Conservation (phyloP, 257 asterid species). For the Ligustrum vulgare region DNA sequence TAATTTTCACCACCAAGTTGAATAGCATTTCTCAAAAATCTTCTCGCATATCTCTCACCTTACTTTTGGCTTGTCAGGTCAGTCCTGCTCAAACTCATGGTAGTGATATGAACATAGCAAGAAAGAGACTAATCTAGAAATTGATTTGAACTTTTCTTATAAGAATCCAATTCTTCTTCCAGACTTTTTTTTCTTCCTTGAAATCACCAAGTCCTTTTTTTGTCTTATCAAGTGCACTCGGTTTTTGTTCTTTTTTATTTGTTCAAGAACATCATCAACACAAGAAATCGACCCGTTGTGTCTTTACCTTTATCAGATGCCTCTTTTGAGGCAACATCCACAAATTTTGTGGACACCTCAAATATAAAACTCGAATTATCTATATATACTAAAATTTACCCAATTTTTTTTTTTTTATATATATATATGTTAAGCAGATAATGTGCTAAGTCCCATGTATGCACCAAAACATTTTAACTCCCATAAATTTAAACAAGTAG, state of each 20-base stretch:
- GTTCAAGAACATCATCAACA: slow-evolving; percentile 87
- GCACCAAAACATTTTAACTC: too few species aligned
- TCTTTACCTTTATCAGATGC: slow-evolving; percentile 65
- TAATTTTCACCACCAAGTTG: too few species aligned
- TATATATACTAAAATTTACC: too few species aligned
- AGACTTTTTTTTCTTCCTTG: slow-evolving; percentile 84
- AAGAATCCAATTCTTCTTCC: slow-evolving; percentile 89
- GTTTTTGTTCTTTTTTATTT: slow-evolving; percentile 85
- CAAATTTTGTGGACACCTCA: too few species aligned
- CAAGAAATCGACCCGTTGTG: slow-evolving; percentile 63
- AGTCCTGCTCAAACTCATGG: slow-evolving; percentile 91
- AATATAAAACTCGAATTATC: too few species aligned
- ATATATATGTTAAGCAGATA: too few species aligned
- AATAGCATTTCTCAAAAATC: slow-evolving; percentile 29
- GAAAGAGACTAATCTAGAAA: slow-evolving; percentile 85
- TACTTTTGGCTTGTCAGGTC: slow-evolving; percentile 73
- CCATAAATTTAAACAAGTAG: too few species aligned
- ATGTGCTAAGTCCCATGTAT: too few species aligned
- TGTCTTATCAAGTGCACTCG: slow-evolving; percentile 91
- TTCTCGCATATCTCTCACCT: slow-evolving; percentile 70
- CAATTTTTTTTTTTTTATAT: too few species aligned
- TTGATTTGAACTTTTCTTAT: slow-evolving; percentile 91
- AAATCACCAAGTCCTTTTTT: slow-evolving; percentile 95
- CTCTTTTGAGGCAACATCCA: slow-evolving; percentile 63
- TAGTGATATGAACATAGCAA: slow-evolving; percentile 85